A percentile compares a stretch with the other conserved stretches of the same genome.
phyloP scores from a whole-genome alignment of 1,139 yeast species.

The Hansenula anomala region DNA sequence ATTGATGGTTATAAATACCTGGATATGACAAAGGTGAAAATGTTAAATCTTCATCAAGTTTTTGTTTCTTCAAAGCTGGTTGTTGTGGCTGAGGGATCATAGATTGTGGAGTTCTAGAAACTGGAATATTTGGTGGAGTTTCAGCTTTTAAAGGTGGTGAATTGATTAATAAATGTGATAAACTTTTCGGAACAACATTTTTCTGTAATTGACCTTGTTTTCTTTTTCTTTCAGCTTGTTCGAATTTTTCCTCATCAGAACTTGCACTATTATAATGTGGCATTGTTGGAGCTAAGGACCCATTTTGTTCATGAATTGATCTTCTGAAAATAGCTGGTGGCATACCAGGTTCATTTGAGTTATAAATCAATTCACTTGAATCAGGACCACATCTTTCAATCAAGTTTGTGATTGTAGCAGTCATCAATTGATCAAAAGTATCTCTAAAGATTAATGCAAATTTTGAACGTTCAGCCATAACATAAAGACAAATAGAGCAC shows the following conservation, averaged over 20 bases:
- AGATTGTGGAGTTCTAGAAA: neutral
- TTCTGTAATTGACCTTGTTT: slow-evolving; percentile 42
- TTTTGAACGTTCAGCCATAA: slow-evolving; percentile 57
- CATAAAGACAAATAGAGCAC: slow-evolving; percentile 53
- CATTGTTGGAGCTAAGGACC: no score
- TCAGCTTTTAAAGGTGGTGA: slow-evolving; percentile 12
- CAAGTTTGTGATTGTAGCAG: slow-evolving; percentile 50
- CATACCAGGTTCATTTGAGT: slow-evolving; percentile 35
- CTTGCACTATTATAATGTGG: slow-evolving; percentile 17
- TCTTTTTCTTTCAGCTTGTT: slow-evolving; percentile 39
- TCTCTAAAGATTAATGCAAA: slow-evolving; percentile 55
- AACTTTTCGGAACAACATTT: slow-evolving; percentile 44
- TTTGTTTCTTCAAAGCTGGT: neutral
- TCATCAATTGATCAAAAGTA: slow-evolving; percentile 56
- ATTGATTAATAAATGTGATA: slow-evolving; percentile 37
- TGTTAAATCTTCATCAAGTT: neutral
- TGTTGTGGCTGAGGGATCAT: neutral
- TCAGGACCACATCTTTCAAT: slow-evolving; percentile 53
- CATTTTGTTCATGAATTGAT: neutral
- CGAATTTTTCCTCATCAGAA: slow-evolving; percentile 36
- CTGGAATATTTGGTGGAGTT: neutral
- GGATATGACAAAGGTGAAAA: slow-evolving; percentile 8
- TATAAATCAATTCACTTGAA: slow-evolving; percentile 42
- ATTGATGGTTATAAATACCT: neutral
- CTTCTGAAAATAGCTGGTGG: slow-evolving; percentile 44